Evolutionary conservation across 495 filamentous ascomycete genomes (phyloP).

Genomic region (Penicillium cinerascens): DNA sequence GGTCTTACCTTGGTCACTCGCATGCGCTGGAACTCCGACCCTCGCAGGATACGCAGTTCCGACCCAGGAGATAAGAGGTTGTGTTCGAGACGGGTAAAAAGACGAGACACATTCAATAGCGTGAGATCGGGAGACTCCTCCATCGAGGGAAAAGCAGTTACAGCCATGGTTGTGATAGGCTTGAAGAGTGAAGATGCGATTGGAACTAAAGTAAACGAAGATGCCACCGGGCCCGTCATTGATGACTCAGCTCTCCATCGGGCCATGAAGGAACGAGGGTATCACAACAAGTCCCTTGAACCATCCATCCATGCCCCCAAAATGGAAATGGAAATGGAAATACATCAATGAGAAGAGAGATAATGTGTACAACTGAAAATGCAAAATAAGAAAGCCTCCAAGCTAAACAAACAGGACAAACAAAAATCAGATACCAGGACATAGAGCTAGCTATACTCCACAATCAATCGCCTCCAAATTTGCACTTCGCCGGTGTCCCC

Average conservation of each 20-base stretch:
- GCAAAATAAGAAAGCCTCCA: not conserved
- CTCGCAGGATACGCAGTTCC: slow-evolving; percentile 55
- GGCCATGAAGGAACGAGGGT: not conserved
- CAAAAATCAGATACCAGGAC: not conserved
- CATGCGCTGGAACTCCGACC: slow-evolving; percentile 66
- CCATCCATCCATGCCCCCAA: no score
- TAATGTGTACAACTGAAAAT: not conserved
- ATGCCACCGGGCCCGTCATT: slow-evolving; percentile 5
- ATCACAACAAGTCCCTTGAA: not conserved
- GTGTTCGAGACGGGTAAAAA: slow-evolving; percentile 70
- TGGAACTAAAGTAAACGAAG: not conserved
- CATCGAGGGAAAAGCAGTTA: slow-evolving; percentile 27
- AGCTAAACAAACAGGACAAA: not conserved
- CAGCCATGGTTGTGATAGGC: slow-evolving; percentile 23
- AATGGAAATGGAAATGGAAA: not conserved
- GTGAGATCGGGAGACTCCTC: slow-evolving; percentile 36
- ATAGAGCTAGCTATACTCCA: slow-evolving; percentile 34
- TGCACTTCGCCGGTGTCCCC: slow-evolving; percentile 30
- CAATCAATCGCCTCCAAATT: slow-evolving; percentile 31
- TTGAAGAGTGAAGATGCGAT: not conserved
- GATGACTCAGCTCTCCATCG: slow-evolving; percentile 6
- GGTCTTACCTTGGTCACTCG: slow-evolving; percentile 45
- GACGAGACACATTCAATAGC: slow-evolving; percentile 61
- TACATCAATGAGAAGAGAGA: not conserved
- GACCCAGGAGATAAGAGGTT: slow-evolving; percentile 65